Evolutionary conservation across 805 yeast genomes (phyloP), one percentile per base, ranked within the genome.

Genomic region (Starmerella riodocensis): DNA sequence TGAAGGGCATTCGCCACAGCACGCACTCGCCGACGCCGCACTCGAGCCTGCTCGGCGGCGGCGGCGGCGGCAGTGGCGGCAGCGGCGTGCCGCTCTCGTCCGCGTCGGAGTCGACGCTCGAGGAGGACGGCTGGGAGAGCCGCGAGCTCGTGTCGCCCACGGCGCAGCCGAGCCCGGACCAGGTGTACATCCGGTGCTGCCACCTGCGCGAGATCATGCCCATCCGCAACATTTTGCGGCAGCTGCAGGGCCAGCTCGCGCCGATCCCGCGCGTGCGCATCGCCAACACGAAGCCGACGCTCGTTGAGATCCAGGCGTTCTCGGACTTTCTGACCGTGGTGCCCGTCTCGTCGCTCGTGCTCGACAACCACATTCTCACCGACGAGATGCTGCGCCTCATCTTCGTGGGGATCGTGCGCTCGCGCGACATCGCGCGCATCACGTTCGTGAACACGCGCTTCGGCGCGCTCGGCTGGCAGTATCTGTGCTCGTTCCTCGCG

Each of bases 151-250:
- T 21, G 11, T 4, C 6, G 30, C 6, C 26, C 18, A 18, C 6
- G 17, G 27, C 32, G 13, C 14, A 20, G 32, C 28, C 36, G 21
- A 13, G 30, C 3, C 41, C 41, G 12, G 41, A 83, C 51, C 69
- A 74, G 33, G 66, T 88, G 53, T 86, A 86, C 59, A 83, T 95
- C 1, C 66, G 96, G 48, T 88, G 96, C 58, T 86, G 96, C 56
- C 96, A 86, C 58, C 63, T 86, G 42, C 66, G 96, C 40, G 96
- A 86, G 53, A 86, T 86, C 41, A 58, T 86, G 45, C 96, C 97
- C 2, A 86, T 86, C 36, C 88, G 94, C 3, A 88, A 93, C 2
- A 84, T 88, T 6, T 54, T 82, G 50, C 78, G 79, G 53, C 94
- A 83, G 55, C 68, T 86, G 45, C 76, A 75, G 53, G 83, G 80